Evolutionary conservation across 306 rosid genomes (phyloP), one percentile per base, ranked within the genome.

Genomic region (Acacia crassicarpa): DNA sequence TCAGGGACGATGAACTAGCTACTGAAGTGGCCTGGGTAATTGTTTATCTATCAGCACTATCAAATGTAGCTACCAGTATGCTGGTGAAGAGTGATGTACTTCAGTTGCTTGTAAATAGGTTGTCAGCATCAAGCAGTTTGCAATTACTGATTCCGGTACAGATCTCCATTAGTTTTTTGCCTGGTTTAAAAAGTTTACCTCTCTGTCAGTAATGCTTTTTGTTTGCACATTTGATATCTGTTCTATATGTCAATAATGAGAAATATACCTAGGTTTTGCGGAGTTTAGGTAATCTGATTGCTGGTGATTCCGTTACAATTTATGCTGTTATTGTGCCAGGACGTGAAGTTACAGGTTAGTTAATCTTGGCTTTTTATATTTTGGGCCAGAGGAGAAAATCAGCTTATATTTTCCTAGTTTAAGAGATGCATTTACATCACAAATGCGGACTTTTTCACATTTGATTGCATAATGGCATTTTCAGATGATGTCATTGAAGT

Each of bases 11-110:
- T 73, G 97, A 93, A 78, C 85, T 94, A 87, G 94, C 94, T 48
- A 96, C 98, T 81, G 99, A 96, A 87, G 94, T 93, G 79, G 97
- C 97, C 73, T 96, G 98, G 99, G 97, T 96, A 58, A 90, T 91
- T 75, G 98, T 92, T 80, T 96, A 96, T 88, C 92, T 96, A 20
- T 93, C 98, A 15, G 97, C 98, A 20, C 97, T 93, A 85, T 93
- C 98, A 86, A 91, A 96, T 84, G 74, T 89, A 49, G 98, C 97
- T 74, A 89, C 91, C 49, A 38, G 90, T 78, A 79, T 91, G 87
- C 86, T 93, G 78, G 92, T 90, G 91, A 91, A 92, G 92, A 89
- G 89, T 10, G 95, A 91, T 48, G 91, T 88, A 74, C 91, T 92
- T 86, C 94, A 89, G 85, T 87, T 96, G 79, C 97, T 96, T 30